Evolutionary conservation across 176 grass and related monocot genomes (phyloP).

Genomic region (Paspalum vaginatum): DNA sequence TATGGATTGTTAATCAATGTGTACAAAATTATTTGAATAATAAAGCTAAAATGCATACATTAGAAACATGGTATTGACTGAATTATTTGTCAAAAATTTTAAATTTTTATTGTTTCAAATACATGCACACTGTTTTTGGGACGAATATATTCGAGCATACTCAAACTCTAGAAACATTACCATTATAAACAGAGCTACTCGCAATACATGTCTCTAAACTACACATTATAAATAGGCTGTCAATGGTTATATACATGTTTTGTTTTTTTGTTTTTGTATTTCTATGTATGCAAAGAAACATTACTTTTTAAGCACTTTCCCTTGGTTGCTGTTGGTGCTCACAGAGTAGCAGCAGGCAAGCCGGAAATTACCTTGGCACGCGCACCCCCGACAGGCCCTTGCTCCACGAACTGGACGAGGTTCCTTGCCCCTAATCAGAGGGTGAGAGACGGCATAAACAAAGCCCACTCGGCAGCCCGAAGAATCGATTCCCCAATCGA

Average conservation of each 20-base stretch:
- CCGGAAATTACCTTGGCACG: slow-evolving; percentile 44
- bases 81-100: too few relatives aligned
- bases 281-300: background rate
- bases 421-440: slow-evolving; percentile 35
- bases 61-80: too few relatives aligned
- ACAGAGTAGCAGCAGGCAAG: background rate
- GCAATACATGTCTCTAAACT: background rate
- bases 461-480: slow-evolving; percentile 47
- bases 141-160: background rate
- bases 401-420: slow-evolving; percentile 23
- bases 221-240: background rate
- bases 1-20: too few relatives aligned
- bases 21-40: too few relatives aligned
- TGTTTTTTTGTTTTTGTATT: background rate
- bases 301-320: background rate
- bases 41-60: too few relatives aligned
- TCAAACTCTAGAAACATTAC: background rate
- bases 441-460: slow-evolving; percentile 32
- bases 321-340: background rate
- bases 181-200: background rate
- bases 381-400: background rate
- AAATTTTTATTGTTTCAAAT: too few relatives aligned
- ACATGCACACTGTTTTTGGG: too few relatives aligned
- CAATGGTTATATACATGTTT: background rate
- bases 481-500: slow-evolving; percentile 66